These are phyloP conservation scores for Solidago caesia DNA, from an alignment of 129 eudicot genomes.

Conservation along the genomic window DNA sequence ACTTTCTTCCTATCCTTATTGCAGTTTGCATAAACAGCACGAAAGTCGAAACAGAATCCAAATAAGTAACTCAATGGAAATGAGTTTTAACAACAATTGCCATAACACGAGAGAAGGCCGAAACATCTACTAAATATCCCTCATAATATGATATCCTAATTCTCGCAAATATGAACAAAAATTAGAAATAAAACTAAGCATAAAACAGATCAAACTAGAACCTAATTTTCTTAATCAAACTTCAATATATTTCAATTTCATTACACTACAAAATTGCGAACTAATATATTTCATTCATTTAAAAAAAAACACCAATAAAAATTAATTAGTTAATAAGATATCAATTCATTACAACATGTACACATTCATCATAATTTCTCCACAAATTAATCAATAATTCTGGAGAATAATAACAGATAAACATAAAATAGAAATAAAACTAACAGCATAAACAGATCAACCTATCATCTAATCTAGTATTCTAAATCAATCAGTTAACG, in stretches of 20 bases:
- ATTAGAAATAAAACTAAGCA: neutral
- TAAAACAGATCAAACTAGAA: neutral
- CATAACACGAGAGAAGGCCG: neutral
- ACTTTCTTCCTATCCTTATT: too few relatives aligned
- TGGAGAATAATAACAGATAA: neutral
- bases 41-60: too few relatives aligned
- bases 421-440: neutral
- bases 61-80: too few relatives aligned
- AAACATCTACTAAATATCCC: neutral
- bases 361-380: too few relatives aligned
- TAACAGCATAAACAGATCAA: slow-evolving; percentile 17
- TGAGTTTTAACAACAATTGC: neutral
- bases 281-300: too few relatives aligned
- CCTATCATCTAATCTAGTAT: neutral
- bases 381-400: neutral
- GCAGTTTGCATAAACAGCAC: too few relatives aligned
- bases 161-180: neutral
- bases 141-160: slow-evolving; percentile 10
- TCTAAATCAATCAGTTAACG: neutral
- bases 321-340: too few relatives aligned
- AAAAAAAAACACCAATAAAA: too few relatives aligned
- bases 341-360: too few relatives aligned
- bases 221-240: neutral
- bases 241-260: too few relatives aligned
- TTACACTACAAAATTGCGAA: too few relatives aligned